Percentiles rank a stretch among this genome's conserved stretches.
Evolutionary conservation across 768 basidiomycete species (phyloP).

Genomic region (Pisolithus sp.): DNA sequence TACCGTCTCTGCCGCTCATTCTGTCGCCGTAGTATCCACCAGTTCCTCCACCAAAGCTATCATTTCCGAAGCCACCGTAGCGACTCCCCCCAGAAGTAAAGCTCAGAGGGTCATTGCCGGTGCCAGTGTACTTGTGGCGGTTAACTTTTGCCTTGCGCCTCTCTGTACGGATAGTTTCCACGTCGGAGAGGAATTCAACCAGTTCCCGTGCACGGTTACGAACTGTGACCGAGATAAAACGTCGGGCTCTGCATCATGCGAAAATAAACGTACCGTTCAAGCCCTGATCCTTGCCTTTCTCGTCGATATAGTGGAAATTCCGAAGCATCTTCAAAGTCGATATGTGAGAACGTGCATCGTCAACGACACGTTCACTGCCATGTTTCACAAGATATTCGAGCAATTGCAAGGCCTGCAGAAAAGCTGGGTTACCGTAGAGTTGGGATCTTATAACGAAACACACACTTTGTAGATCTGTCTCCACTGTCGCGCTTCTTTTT

Average conservation of each 20-base stretch:
- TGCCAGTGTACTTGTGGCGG: constrained; percentile 83
- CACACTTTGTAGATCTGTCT: constrained; percentile 95
- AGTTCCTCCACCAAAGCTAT: constrained; percentile 31
- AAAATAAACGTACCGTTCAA: constrained; percentile 69
- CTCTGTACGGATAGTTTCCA: constrained; percentile 84
- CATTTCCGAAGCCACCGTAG: constrained; percentile 69
- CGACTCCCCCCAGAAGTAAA: constrained; percentile 53
- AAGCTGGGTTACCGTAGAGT: constrained; percentile 2
- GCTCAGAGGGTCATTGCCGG: constrained; percentile 73
- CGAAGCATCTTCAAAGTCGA: constrained; percentile 96
- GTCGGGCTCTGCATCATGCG: neutral
- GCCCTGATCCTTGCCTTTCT: constrained; percentile 98
- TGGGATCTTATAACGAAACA: constrained; percentile 5
- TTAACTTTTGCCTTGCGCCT: constrained; percentile 90
- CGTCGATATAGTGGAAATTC: constrained; percentile 97
- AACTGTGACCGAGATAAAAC: constrained; percentile 44
- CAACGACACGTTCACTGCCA: constrained; percentile 95
- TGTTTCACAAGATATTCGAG: constrained; percentile 96
- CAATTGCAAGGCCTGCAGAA: constrained; percentile 72
- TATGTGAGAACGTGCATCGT: constrained; percentile 92
- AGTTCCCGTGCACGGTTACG: constrained; percentile 92
- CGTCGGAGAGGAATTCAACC: constrained; percentile 84
- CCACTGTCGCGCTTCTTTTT: constrained; percentile 98
- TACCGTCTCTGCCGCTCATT: constrained; percentile 35
- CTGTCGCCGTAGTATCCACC: constrained; percentile 41